A percentile compares a stretch with the other conserved stretches of the same genome.
Conservation (phyloP, 2,329 filamentous ascomycete species). For the Neobulgaria alba region DNA sequence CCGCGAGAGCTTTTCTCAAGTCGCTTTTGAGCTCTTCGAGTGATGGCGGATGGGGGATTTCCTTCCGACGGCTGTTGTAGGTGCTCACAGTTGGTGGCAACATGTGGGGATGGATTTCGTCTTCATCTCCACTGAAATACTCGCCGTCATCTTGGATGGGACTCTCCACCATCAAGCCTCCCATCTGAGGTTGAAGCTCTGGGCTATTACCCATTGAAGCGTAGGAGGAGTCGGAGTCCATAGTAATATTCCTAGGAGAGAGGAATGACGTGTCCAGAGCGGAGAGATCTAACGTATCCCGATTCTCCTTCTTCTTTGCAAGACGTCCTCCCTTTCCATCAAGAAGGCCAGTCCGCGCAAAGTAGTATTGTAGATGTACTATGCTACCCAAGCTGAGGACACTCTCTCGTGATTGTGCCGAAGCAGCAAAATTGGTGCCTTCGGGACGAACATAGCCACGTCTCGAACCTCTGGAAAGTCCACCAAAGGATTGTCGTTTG, state of each 20-base stretch:
- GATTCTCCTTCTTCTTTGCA: conserved; percentile 57
- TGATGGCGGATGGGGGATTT: conserved; percentile 75
- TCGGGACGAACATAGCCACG: conserved; percentile 30
- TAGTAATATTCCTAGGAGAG: conserved; percentile 34
- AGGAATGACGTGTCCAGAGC: conserved; percentile 39
- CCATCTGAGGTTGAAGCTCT: conserved; percentile 35
- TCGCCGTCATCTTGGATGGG: conserved; percentile 36
- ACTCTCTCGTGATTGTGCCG: conserved; percentile 82
- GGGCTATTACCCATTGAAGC: conserved; percentile 52
- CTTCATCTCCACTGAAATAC: conserved; percentile 43
- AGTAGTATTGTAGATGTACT: conserved; percentile 96
- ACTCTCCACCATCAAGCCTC: conserved; percentile 30
- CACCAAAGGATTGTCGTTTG: conserved; percentile 39
- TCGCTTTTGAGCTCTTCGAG: conserved; percentile 67
- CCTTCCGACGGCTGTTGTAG: conserved; percentile 77
- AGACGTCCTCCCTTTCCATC: conserved; percentile 89
- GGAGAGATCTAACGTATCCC: conserved; percentile 47
- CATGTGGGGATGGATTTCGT: conserved; percentile 64
- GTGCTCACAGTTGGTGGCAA: conserved; percentile 96
- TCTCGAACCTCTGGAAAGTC: conserved; percentile 30
- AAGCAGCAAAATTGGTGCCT: conserved; percentile 66
- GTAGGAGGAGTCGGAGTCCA: conserved; percentile 51
- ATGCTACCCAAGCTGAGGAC: conserved; percentile 96
- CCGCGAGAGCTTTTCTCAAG: conserved; percentile 57
- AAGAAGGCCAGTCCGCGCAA: conserved; percentile 84